Evolutionary conservation across 176 grass and related monocot genomes (phyloP), one percentile per base, ranked within the genome.

Genomic region (Juncus inflexus): DNA sequence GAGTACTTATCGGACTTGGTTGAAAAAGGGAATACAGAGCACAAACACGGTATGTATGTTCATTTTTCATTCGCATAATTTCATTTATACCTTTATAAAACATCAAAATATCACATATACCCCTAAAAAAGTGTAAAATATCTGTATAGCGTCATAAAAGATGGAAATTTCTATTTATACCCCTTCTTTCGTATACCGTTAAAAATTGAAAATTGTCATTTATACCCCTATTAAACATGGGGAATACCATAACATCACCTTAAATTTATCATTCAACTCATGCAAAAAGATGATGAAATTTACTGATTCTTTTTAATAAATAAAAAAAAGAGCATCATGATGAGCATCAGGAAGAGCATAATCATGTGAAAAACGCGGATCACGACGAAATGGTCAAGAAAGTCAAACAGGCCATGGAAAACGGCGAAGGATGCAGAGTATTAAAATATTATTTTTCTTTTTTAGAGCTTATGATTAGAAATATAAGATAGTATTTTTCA

Each of bases 381-480:
- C 82, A 87, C 67, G 88, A 99, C 37, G 89, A 92, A 82, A 86
- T 92, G 94, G 50, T 99, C 58, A 89, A 91, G 85, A 99, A 80
- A 78, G 94, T 90, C 56, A 92, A 92, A 80, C 71, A 82, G 11
- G 88, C 89, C 79, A 74, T 99, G 62, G 80, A 57, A 77, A 89
- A 99, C 82, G 82, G 89, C 50, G 94, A 99, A 92, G 94, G 94
- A 13, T 99, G 89, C 58, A 64, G 78, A 79, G 94, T 99, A 99
- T 80, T 60, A 52, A 15, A 15, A 42, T 28, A 64, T 71, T 62
- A 69, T 56, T 60, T 79, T 81, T 12, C 40, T 64, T 8, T 52
- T 49, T 11, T 5, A 13, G 28, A 73, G 68, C 61, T 37, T 50
- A 55, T 41, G 71, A 49, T 52, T 67, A 61, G 68, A 9, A 59